These are phyloP conservation scores for Parathielavia hyrcaniae DNA, from an alignment of 495 filamentous ascomycete species.

Conservation along the genomic window DNA sequence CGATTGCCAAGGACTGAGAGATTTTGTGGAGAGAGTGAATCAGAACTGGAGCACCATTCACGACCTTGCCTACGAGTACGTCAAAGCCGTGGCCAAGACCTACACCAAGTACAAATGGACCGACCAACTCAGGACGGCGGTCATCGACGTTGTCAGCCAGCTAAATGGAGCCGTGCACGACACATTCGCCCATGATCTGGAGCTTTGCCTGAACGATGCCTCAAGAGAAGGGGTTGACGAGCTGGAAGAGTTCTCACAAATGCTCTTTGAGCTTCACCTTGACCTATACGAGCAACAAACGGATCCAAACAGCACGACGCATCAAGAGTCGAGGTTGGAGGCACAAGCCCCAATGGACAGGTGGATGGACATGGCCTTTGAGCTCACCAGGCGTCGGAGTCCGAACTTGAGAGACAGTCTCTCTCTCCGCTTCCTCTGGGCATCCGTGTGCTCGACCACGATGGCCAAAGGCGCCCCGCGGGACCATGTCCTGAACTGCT, in stretches of 20 bases:
- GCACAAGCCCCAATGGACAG: constrained; percentile 65
- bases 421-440: constrained; percentile 70
- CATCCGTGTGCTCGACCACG: constrained; percentile 66
- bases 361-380: constrained; percentile 68
- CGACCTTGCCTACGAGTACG: constrained; percentile 60
- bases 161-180: constrained; percentile 64
- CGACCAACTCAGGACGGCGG: constrained; percentile 59
- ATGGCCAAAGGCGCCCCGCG: constrained; percentile 60
- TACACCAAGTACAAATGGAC: constrained; percentile 68
- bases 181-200: constrained; percentile 44
- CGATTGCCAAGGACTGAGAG: constrained; percentile 50
- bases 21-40: constrained; percentile 52
- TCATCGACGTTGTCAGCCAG: constrained; percentile 60
- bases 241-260: constrained; percentile 59
- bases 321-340: constrained; percentile 48
- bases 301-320: constrained; percentile 64
- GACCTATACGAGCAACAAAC: constrained; percentile 76
- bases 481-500: constrained; percentile 73
- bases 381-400: constrained; percentile 46
- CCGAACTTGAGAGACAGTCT: constrained; percentile 41
- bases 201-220: constrained; percentile 23
- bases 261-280: constrained; percentile 81
- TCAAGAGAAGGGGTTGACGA: constrained; percentile 20
- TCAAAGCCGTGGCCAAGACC: constrained; percentile 51
- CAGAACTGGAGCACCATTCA: constrained; percentile 51